A percentile compares a stretch with the other conserved stretches of the same genome.
Evolutionary conservation across 2,329 filamentous ascomycete genomes (phyloP).

Genomic region (Colletotrichum agaves): DNA sequence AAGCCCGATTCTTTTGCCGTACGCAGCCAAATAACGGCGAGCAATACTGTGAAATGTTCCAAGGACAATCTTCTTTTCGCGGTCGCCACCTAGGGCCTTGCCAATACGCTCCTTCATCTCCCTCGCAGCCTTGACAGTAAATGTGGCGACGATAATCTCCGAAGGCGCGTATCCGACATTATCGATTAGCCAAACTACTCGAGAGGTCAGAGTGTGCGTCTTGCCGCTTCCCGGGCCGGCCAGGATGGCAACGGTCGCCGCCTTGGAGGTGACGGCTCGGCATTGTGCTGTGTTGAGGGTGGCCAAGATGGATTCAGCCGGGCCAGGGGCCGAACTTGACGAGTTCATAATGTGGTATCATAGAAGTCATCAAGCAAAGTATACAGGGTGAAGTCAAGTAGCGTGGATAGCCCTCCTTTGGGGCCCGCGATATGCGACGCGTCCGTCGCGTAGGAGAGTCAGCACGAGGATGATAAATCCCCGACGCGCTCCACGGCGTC

Average conservation of each 20-base stretch:
- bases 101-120: constrained; percentile 94
- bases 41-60: constrained; percentile 97
- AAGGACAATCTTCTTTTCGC: constrained; percentile 81
- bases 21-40: constrained; percentile 82
- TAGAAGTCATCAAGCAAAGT: neutral
- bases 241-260: constrained; percentile 71
- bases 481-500: constrained; percentile 16
- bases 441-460: neutral
- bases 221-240: constrained; percentile 82
- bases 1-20: constrained; percentile 86
- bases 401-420: neutral
- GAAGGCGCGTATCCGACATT: constrained; percentile 78
- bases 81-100: constrained; percentile 79
- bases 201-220: constrained; percentile 93
- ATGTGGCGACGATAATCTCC: constrained; percentile 94
- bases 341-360: constrained; percentile 30
- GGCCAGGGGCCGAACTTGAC: constrained; percentile 33
- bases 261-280: constrained; percentile 64
- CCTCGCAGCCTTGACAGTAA: constrained; percentile 92
- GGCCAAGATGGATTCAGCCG: constrained; percentile 51
- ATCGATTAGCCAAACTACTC: constrained; percentile 88
- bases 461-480: neutral
- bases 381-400: neutral
- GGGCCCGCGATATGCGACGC: constrained; percentile 5
- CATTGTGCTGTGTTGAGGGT: constrained; percentile 66